These are phyloP conservation scores for Tylopilus felleus DNA, from an alignment of 768 basidiomycete species.

Conservation along the genomic window DNA sequence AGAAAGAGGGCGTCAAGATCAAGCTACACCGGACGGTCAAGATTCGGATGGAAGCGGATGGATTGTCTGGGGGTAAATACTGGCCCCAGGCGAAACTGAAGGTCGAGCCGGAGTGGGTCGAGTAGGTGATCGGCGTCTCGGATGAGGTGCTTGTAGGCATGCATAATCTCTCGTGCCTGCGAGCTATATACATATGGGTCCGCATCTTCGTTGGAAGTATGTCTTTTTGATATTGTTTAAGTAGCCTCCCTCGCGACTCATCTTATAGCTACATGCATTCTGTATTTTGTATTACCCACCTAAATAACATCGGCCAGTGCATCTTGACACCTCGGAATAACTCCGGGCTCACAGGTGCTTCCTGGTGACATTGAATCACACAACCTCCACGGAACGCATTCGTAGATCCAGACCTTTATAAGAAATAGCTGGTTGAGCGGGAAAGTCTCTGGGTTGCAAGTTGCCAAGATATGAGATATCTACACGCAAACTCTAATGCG, in stretches of 20 bases:
- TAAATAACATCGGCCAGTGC: no score
- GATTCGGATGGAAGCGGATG: slow-evolving; percentile 49
- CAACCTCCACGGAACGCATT: no score
- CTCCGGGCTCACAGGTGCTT: no score
- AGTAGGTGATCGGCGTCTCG: slow-evolving; percentile 21
- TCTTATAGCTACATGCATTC: neutral
- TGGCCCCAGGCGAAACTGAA: slow-evolving; percentile 38
- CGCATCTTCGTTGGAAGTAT: neutral
- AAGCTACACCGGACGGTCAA: slow-evolving; percentile 49
- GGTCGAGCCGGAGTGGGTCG: slow-evolving; percentile 39
- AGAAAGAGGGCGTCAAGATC: slow-evolving; percentile 34
- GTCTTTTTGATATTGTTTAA: neutral
- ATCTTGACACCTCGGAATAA: no score
- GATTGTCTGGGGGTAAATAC: slow-evolving; percentile 34
- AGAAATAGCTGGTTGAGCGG: no score
- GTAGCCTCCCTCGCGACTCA: neutral
- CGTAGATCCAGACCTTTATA: no score
- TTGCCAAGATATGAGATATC: no score
- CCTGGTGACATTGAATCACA: no score
- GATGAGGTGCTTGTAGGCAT: neutral
- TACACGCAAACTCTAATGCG: no score
- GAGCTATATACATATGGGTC: neutral
- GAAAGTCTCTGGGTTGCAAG: no score
- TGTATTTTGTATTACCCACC: no score
- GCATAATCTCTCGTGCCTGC: neutral